A percentile compares a stretch with the other conserved stretches of the same genome.
Conservation (phyloP, 23 red algal genomes). For the Gracilaria vermiculophylla region DNA sequence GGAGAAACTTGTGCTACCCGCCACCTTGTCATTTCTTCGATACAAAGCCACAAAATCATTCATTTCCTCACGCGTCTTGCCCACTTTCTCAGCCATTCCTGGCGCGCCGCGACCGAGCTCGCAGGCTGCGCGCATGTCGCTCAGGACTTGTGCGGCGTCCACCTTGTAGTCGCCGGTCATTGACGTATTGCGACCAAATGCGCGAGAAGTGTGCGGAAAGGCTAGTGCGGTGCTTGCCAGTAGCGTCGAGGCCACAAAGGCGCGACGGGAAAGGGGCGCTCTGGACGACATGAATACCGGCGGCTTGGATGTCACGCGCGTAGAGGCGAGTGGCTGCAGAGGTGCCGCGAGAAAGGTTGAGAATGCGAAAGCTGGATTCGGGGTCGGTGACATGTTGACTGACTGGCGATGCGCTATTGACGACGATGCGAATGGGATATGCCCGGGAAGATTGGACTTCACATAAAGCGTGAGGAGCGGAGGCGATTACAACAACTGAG, state of each 20-base stretch:
- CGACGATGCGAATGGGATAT: too few relatives aligned
- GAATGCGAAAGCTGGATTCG: neutral
- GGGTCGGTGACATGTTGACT: neutral
- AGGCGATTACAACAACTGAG: too few relatives aligned
- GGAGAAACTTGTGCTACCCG: slow-evolving; percentile 75
- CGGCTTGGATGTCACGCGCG: neutral
- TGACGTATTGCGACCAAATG: slow-evolving; percentile 1
- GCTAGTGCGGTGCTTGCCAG: neutral
- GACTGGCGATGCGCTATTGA: too few relatives aligned
- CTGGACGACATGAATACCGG: neutral
- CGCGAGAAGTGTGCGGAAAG: neutral
- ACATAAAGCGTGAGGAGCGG: neutral
- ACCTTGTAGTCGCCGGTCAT: slow-evolving; percentile 67
- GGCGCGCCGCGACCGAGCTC: slow-evolving; percentile 73
- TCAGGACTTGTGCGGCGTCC: slow-evolving; percentile 74
- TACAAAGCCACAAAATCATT: slow-evolving; percentile 99
- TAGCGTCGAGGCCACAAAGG: neutral
- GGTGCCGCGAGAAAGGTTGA: neutral
- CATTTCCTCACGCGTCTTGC: slow-evolving; percentile 86
- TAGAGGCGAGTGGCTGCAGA: neutral
- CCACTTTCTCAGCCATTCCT: slow-evolving; percentile 86
- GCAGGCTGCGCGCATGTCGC: slow-evolving; percentile 63
- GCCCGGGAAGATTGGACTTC: too few relatives aligned
- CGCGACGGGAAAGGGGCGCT: slow-evolving; percentile 6
- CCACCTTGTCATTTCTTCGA: slow-evolving; percentile 86